Conservation (phyloP, 1,139 yeast genomes). For the Suhomyces taliae region DNA sequence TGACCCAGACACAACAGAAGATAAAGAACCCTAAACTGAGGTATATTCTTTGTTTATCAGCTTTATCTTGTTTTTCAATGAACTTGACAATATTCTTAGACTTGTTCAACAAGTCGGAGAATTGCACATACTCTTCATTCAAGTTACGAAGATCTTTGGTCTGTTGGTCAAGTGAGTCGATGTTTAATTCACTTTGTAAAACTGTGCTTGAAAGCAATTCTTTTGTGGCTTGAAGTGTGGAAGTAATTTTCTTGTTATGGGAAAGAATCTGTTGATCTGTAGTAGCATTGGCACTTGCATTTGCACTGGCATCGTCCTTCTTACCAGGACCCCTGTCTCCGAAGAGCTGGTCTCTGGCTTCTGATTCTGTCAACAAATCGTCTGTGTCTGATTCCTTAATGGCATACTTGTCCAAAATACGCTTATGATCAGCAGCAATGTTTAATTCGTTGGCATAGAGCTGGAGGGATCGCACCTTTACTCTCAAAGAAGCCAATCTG, state of each 20-base stretch:
- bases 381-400: not conserved
- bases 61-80: constrained; percentile 66
- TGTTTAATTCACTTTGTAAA: constrained; percentile 60
- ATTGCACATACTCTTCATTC: constrained; percentile 52
- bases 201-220: constrained; percentile 55
- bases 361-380: not conserved
- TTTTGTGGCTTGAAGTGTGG: constrained; percentile 52
- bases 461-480: constrained; percentile 19
- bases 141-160: constrained; percentile 51
- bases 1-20: constrained; percentile 58
- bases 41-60: constrained; percentile 61
- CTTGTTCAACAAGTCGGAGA: constrained; percentile 54
- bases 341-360: constrained; percentile 12
- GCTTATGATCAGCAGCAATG: constrained; percentile 16
- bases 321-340: constrained; percentile 4
- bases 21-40: constrained; percentile 58
- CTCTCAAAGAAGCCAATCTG: constrained; percentile 15
- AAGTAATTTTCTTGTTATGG: constrained; percentile 55
- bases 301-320: not conserved
- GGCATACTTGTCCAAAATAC: constrained; percentile 17
- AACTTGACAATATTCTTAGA: constrained; percentile 59
- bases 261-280: constrained; percentile 34
- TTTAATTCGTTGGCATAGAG: constrained; percentile 16
- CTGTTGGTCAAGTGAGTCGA: constrained; percentile 61
- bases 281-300: constrained; percentile 2